These are phyloP conservation scores for Sclerotinia nivalis DNA, from an alignment of 2,329 filamentous ascomycete species.

Conservation along the genomic window DNA sequence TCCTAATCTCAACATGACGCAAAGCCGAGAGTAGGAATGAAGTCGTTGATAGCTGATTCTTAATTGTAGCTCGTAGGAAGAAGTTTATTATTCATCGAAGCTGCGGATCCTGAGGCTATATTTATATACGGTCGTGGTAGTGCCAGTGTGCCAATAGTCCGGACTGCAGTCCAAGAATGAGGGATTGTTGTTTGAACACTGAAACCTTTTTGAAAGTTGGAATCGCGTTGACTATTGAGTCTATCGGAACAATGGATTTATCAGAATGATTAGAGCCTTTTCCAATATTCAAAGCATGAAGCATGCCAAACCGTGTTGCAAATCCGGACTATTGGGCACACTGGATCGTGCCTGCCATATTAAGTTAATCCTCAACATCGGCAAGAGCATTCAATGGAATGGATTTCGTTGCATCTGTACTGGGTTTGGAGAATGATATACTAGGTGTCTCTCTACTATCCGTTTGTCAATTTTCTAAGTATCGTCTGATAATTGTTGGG, in stretches of 20 bases:
- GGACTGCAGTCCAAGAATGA: not conserved
- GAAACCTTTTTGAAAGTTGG: not conserved
- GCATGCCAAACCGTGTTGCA: too few relatives aligned
- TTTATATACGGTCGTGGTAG: not conserved
- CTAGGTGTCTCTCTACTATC: too few relatives aligned
- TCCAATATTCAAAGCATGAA: not conserved
- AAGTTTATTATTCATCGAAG: not conserved
- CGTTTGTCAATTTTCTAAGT: not conserved
- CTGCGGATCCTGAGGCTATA: not conserved
- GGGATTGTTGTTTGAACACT: not conserved
- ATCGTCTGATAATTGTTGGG: not conserved
- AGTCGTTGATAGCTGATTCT: not conserved
- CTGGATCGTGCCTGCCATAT: not conserved
- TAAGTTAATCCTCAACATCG: not conserved
- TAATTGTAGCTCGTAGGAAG: not conserved
- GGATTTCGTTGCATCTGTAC: not conserved
- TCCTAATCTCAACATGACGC: not conserved
- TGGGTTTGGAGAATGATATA: not conserved
- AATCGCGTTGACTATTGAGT: not conserved
- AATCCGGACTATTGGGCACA: not conserved
- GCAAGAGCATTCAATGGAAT: not conserved
- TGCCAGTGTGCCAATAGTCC: not conserved
- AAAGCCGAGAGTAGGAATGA: not conserved
- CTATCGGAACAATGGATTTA: not conserved
- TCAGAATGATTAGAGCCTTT: not conserved